Evolutionary conservation across 805 yeast species (phyloP).

Genomic region (Sugiyamaella mastotermitis): DNA sequence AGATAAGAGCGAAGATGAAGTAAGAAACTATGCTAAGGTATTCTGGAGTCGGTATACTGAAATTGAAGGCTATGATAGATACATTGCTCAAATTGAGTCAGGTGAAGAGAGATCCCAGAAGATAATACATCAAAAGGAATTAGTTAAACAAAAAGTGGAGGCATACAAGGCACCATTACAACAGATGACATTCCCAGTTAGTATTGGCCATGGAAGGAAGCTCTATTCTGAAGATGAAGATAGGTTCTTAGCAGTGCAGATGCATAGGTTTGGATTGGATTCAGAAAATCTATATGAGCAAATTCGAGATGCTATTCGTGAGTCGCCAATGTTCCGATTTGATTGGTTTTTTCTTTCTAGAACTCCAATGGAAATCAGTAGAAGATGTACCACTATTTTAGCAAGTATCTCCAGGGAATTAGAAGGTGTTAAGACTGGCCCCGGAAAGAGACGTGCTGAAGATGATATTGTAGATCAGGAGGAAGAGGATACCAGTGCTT

Average conservation of each 20-base stretch:
- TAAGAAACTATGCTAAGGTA: slow-evolving; percentile 63
- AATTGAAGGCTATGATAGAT: slow-evolving; percentile 86
- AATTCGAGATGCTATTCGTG: slow-evolving; percentile 67
- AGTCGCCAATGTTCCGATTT: slow-evolving; percentile 72
- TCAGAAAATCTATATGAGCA: slow-evolving; percentile 71
- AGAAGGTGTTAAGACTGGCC: slow-evolving; percentile 28
- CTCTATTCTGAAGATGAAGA: slow-evolving; percentile 87
- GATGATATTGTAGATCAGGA: background rate
- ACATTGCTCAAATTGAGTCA: slow-evolving; percentile 69
- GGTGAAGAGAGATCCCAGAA: slow-evolving; percentile 82
- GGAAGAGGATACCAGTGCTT: slow-evolving; percentile 5
- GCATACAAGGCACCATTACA: slow-evolving; percentile 70
- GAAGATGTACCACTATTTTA: slow-evolving; percentile 77
- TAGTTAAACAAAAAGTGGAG: slow-evolving; percentile 68
- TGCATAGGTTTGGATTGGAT: slow-evolving; percentile 77
- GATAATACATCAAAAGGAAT: slow-evolving; percentile 65
- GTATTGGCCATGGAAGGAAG: slow-evolving; percentile 64
- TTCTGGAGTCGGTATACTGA: slow-evolving; percentile 78
- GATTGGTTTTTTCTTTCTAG: slow-evolving; percentile 85
- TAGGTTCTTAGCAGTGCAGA: slow-evolving; percentile 72
- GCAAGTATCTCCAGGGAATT: slow-evolving; percentile 69
- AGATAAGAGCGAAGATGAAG: slow-evolving; percentile 75
- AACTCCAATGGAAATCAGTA: slow-evolving; percentile 65
- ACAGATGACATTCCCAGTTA: slow-evolving; percentile 64
- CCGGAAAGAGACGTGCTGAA: slow-evolving; percentile 14